A percentile compares a stretch with the other conserved stretches of the same genome.
Conservation (phyloP, 441 rosid genomes). For the Euphorbia schlechtendalii region DNA sequence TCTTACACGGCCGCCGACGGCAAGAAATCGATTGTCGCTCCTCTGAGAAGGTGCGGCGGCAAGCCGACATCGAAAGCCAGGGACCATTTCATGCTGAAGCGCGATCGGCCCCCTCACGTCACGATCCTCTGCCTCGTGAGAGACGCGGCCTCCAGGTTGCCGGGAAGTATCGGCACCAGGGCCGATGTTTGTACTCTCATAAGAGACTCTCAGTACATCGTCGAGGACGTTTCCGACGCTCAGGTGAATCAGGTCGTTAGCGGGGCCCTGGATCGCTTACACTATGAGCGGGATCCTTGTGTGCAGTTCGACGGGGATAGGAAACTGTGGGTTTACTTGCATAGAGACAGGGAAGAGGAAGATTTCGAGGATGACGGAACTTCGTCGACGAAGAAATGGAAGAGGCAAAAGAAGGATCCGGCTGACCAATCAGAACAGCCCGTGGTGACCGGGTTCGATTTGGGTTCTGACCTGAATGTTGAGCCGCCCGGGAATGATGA, state of each 20-base stretch:
- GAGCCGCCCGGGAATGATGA: constrained; percentile 43
- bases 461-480: constrained; percentile 62
- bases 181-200: constrained; percentile 99
- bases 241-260: constrained; percentile 96
- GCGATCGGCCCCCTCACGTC: constrained; percentile 99
- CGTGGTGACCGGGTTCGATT: constrained; percentile 39
- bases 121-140: constrained; percentile 96
- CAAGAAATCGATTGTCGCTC: constrained; percentile 93
- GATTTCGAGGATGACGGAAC: constrained; percentile 99
- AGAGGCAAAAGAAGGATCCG: constrained; percentile 82
- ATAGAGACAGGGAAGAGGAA: constrained; percentile 96
- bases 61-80: constrained; percentile 99
- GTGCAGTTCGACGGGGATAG: constrained; percentile 88
- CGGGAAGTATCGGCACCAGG: constrained; percentile 97
- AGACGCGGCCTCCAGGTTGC: constrained; percentile 97
- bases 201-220: constrained; percentile 84
- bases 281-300: constrained; percentile 98
- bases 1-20: constrained; percentile 98
- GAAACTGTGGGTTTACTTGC: constrained; percentile 96
- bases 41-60: constrained; percentile 98
- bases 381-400: constrained; percentile 99
- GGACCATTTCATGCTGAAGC: constrained; percentile 99
- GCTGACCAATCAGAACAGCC: constrained; percentile 76
- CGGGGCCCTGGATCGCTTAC: constrained; percentile 98
- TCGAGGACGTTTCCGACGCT: constrained; percentile 86